Evolutionary conservation across 306 rosid genomes (phyloP).

Genomic region (Senna siamea): DNA sequence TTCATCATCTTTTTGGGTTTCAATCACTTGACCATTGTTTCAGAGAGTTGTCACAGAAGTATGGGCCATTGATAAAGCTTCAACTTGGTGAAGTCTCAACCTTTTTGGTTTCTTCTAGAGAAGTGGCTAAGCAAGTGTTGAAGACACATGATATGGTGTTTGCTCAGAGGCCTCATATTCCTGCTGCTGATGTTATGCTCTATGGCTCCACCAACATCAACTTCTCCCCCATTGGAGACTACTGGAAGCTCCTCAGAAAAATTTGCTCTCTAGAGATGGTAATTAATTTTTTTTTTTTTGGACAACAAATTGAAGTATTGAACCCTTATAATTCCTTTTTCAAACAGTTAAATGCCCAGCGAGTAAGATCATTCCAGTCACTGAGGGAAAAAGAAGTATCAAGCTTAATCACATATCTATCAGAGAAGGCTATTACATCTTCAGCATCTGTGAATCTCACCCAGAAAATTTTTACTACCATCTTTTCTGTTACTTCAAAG

Average conservation of each 20-base stretch:
- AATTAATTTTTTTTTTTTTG: too few relatives aligned
- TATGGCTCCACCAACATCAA: not conserved
- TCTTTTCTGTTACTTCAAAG: too few relatives aligned
- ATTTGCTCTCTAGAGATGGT: too few relatives aligned
- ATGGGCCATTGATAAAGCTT: slow-evolving; percentile 38
- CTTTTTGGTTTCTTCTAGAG: slow-evolving; percentile 42
- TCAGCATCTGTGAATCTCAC: not conserved
- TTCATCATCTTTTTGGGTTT: slow-evolving; percentile 30
- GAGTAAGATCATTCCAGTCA: slow-evolving; percentile 14
- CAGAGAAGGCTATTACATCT: too few relatives aligned
- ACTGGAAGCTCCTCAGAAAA: slow-evolving; percentile 35
- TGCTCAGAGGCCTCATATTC: slow-evolving; percentile 9
- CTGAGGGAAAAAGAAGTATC: slow-evolving; percentile 22
- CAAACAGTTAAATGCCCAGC: slow-evolving; percentile 7
- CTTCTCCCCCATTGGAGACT: slow-evolving; percentile 22
- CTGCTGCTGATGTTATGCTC: not conserved
- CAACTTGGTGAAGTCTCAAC: slow-evolving; percentile 34
- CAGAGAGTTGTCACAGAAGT: slow-evolving; percentile 18
- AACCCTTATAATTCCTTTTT: too few relatives aligned
- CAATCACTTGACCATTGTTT: not conserved
- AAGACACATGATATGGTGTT: slow-evolving; percentile 36
- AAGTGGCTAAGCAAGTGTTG: slow-evolving; percentile 40
- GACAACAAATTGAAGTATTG: too few relatives aligned
- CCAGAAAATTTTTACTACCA: too few relatives aligned
- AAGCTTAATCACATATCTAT: not conserved